Evolutionary conservation across 305 asterid genomes (phyloP), one percentile per base, ranked within the genome.

Genomic region (Euphrasia arctica): DNA sequence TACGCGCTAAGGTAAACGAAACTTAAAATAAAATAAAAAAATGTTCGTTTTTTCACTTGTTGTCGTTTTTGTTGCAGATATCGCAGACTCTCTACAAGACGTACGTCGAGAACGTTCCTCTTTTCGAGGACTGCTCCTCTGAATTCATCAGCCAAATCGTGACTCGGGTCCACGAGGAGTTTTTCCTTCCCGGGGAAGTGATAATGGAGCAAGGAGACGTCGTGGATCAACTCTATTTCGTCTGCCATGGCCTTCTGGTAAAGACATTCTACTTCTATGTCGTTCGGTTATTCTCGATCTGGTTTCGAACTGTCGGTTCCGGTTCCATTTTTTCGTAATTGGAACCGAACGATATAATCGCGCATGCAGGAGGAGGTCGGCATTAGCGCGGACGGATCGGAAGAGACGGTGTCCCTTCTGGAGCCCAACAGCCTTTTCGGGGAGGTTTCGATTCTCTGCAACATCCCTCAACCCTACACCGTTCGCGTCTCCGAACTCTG

Each of bases 401-500:
- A 88, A 77, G 95, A 86, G 8, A 79, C 78, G 0, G 75, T 78
- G 47, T 70, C 96, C 8, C 77, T 70, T 73, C 74, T 93, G 29
- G 84, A 86, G 76, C 85, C 80, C 12, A 71, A 79, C 77, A 79
- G 85, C 77, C 79, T 70, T 66, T 88, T 90, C 54, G 99, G 99
- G 66, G 93, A 83, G 58, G 70, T 88, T 69, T 82, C 99, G 52
- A 72, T 90, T 49, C 88, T 93, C 55, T 88, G 96, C 83, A 88
- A 90, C 83, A 77, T 93, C 66, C 97, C 97, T 66, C 97, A 93
- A 78, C 97, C 96, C 29, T 86, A 85, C 64, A 85, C 97, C 13
- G 89, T 93, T 51, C 96, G 95, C 9, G 99, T 88, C 22, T 71
- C 85, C 56, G 93, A 88, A 67, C 71, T 90, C 7, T 93, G 93